A percentile compares a stretch with the other conserved stretches of the same genome.
phyloP scores from a whole-genome alignment of 257 asterid genomes.

The Misopates orontium region DNA sequence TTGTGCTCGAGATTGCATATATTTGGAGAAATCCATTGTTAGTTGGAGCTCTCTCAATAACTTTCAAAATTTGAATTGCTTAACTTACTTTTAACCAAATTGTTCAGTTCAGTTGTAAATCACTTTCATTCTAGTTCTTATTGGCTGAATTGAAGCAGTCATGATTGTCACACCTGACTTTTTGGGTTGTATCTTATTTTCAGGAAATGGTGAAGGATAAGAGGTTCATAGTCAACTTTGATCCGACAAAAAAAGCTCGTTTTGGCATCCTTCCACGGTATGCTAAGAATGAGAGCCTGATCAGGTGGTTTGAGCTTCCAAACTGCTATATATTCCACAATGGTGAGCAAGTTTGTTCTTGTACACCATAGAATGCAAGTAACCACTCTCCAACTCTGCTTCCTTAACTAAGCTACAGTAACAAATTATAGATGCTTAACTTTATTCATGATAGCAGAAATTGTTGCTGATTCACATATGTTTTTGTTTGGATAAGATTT shows the following conservation, averaged over 20 bases:
- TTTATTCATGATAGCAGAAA: neutral
- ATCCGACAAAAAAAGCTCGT: constrained; percentile 82
- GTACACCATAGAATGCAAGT: constrained; percentile 17
- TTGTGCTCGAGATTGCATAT: too few relatives aligned
- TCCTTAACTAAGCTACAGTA: neutral
- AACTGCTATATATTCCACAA: constrained; percentile 95
- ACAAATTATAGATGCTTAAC: constrained; percentile 4
- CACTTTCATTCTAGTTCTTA: too few relatives aligned
- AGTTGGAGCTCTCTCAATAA: too few relatives aligned
- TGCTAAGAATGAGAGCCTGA: constrained; percentile 74
- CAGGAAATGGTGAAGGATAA: constrained; percentile 97
- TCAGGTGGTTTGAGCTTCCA: constrained; percentile 98
- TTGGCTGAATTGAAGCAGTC: neutral
- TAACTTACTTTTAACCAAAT: too few relatives aligned
- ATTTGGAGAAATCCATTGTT: too few relatives aligned
- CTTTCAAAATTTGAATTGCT: too few relatives aligned
- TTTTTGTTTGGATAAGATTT: neutral
- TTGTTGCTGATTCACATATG: neutral
- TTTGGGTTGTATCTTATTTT: constrained; percentile 22
- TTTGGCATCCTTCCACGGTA: constrained; percentile 95
- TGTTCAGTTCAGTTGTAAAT: too few relatives aligned
- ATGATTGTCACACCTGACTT: constrained; percentile 8
- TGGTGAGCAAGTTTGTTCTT: constrained; percentile 52
- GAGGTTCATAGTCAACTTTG: constrained; percentile 61
- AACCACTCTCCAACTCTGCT: neutral